Evolutionary conservation across 208 protist genomes (phyloP).

Genomic region (Trypanosoma boissoni): DNA sequence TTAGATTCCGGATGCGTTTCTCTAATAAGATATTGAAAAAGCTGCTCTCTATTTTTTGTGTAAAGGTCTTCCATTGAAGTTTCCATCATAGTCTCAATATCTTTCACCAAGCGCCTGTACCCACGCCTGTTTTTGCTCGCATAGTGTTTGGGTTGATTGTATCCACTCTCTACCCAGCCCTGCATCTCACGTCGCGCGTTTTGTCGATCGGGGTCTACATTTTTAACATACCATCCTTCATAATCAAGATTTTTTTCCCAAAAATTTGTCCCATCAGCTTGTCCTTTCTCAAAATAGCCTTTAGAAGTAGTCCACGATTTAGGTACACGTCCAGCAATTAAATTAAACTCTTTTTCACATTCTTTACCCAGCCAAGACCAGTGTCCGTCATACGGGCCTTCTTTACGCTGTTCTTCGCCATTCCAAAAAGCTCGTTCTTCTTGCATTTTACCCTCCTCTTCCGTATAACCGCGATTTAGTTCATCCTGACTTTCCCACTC

Average conservation of each 20-base stretch:
- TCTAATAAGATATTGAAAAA: conserved; percentile 88
- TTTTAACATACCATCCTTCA: conserved; percentile 91
- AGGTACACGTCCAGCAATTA: conserved; percentile 78
- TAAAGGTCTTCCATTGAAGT: conserved; percentile 90
- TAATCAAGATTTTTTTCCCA: conserved; percentile 93
- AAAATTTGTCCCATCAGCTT: conserved; percentile 86
- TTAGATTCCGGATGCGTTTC: conserved; percentile 86
- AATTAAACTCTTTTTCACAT: conserved; percentile 78
- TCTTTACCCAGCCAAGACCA: conserved; percentile 85
- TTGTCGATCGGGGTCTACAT: conserved; percentile 84
- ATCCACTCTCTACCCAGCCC: conserved; percentile 81
- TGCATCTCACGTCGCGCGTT: conserved; percentile 80
- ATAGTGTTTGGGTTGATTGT: conserved; percentile 90
- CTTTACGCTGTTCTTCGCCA: conserved; percentile 80
- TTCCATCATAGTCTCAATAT: conserved; percentile 87
- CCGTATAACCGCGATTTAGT: conserved; percentile 61
- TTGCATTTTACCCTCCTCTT: conserved; percentile 76
- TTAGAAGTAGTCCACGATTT: conserved; percentile 79
- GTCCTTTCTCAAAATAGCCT: conserved; percentile 82
- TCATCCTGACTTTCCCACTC: conserved; percentile 71
- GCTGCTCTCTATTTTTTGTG: conserved; percentile 84
- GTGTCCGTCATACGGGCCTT: conserved; percentile 84
- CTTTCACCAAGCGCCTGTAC: conserved; percentile 88
- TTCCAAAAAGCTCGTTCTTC: conserved; percentile 83
- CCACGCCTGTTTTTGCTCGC: conserved; percentile 87